A percentile compares a stretch with the other conserved stretches of the same genome.
Conservation (phyloP, 2,329 filamentous ascomycete genomes). For the Monosporascus sp. region DNA sequence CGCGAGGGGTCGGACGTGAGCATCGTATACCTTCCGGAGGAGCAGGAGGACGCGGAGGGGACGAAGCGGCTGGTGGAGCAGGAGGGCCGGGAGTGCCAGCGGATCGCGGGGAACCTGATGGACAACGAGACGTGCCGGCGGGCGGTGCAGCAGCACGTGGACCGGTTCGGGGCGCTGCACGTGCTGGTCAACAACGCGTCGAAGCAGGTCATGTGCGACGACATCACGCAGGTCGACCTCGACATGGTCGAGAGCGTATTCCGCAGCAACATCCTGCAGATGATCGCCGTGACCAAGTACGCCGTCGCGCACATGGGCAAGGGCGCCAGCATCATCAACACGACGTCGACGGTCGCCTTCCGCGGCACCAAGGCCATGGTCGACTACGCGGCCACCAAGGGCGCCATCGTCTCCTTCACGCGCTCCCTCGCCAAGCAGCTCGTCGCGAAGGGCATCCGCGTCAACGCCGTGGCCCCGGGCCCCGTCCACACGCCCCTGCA, state of each 20-base stretch:
- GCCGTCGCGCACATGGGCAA: constrained; percentile 63
- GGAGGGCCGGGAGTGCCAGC: constrained; percentile 57
- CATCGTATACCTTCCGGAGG: constrained; percentile 67
- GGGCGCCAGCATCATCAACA: constrained; percentile 74
- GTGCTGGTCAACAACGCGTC: constrained; percentile 64
- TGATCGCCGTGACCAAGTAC: constrained; percentile 75
- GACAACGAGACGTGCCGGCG: constrained; percentile 61
- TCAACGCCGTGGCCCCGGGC: constrained; percentile 58
- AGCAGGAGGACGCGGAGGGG: constrained; percentile 67
- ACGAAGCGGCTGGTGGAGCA: constrained; percentile 66
- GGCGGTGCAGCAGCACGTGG: constrained; percentile 58
- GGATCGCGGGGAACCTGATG: constrained; percentile 58
- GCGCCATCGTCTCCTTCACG: constrained; percentile 71
- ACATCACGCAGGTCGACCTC: constrained; percentile 43
- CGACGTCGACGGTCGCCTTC: constrained; percentile 74
- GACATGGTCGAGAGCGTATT: constrained; percentile 35
- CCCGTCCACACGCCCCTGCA: constrained; percentile 72
- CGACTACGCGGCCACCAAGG: constrained; percentile 73
- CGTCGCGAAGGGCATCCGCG: constrained; percentile 57
- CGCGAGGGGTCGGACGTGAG: constrained; percentile 70
- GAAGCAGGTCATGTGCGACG: constrained; percentile 60
- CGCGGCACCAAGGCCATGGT: constrained; percentile 70
- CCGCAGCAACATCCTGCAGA: constrained; percentile 72
- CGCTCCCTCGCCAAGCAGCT: constrained; percentile 69
- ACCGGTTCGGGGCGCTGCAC: constrained; percentile 62